Evolutionary conservation across 768 basidiomycete genomes (phyloP).

Genomic region (Russula vinacea): DNA sequence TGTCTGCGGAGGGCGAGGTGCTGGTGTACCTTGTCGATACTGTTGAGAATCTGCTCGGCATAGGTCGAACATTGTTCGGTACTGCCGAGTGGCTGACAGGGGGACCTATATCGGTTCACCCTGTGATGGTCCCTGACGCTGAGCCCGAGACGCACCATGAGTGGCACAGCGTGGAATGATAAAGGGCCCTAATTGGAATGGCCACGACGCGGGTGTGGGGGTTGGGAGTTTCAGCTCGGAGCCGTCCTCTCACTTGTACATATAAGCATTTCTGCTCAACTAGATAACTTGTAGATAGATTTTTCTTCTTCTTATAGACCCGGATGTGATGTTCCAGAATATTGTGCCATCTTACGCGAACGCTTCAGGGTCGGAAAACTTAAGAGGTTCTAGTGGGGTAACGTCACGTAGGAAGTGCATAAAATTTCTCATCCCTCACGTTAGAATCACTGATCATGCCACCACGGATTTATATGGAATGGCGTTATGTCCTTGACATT

Average conservation of each 20-base stretch:
- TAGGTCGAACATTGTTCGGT: constrained; percentile 45
- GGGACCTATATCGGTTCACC: constrained; percentile 4
- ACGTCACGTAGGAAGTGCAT: neutral
- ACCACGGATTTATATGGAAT: neutral
- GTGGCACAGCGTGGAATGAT: constrained; percentile 1
- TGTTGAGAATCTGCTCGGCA: constrained; percentile 42
- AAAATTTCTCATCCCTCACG: no score
- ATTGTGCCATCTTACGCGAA: neutral
- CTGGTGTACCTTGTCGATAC: constrained; percentile 43
- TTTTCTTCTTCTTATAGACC: neutral
- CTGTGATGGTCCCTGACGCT: neutral
- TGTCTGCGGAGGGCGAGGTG: constrained; percentile 45
- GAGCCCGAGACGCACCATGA: neutral
- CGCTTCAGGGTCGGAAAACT: neutral
- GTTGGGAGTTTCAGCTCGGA: neutral
- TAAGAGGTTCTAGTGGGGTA: neutral
- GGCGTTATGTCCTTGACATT: neutral
- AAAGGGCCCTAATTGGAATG: neutral
- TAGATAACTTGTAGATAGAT: neutral
- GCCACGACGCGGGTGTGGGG: neutral
- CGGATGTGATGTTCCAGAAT: no score
- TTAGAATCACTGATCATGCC: constrained; percentile 3
- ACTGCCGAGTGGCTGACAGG: constrained; percentile 44
- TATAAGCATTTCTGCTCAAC: neutral
- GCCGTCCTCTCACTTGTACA: neutral